These are phyloP conservation scores for Peniophora sp. DNA, from an alignment of 1,284 basidiomycete species.

Conservation along the genomic window DNA sequence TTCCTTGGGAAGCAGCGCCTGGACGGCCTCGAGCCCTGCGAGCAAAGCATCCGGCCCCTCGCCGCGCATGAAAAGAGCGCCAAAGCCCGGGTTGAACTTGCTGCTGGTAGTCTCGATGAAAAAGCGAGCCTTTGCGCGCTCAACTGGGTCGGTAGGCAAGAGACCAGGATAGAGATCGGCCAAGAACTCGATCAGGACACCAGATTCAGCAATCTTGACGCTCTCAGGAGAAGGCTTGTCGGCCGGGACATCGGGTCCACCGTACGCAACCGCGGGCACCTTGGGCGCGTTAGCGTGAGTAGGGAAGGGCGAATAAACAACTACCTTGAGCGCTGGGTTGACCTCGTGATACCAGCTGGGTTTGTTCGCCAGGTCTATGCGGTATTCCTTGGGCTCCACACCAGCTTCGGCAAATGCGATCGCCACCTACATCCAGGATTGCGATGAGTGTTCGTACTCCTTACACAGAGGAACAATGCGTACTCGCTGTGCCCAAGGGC, in stretches of 20 bases:
- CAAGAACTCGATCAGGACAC: constrained; percentile 55
- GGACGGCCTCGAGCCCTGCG: constrained; percentile 15
- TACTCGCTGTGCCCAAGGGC: background rate
- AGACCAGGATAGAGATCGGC: constrained; percentile 45
- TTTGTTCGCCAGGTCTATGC: constrained; percentile 45
- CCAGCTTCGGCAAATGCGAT: constrained; percentile 51
- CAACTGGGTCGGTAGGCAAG: constrained; percentile 45
- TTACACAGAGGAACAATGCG: constrained; percentile 2
- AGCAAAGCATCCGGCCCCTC: constrained; percentile 32
- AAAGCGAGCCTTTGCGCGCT: constrained; percentile 48
- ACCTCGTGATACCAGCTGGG: constrained; percentile 29
- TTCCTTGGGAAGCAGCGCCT: background rate
- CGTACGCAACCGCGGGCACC: constrained; percentile 52
- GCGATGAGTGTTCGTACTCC: constrained; percentile 29
- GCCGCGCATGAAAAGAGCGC: constrained; percentile 29
- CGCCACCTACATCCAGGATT: constrained; percentile 31
- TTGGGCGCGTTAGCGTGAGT: no score
- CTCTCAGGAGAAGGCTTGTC: constrained; percentile 50
- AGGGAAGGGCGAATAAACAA: no score
- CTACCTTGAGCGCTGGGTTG: constrained; percentile 31
- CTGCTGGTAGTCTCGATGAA: constrained; percentile 46
- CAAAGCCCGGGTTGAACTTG: constrained; percentile 30
- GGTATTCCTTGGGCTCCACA: constrained; percentile 36
- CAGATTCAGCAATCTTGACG: constrained; percentile 52
- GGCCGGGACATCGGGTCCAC: constrained; percentile 42